phyloP scores from a whole-genome alignment of 179 eudicot genomes.

The Monotropa hypopitys region DNA sequence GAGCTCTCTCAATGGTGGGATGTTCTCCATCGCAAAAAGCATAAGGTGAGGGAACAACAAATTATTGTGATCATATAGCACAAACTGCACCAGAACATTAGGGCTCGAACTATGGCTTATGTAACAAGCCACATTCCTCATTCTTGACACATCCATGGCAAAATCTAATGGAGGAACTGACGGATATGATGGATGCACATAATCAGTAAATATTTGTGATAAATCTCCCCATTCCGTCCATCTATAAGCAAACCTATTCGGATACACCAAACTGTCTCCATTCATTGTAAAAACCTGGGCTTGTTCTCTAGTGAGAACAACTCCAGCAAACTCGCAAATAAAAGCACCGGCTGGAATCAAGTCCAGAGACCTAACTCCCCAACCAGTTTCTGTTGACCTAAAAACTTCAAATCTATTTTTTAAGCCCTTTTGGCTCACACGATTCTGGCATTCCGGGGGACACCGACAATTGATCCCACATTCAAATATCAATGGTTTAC shows the following conservation, averaged over 20 bases:
- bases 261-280: constrained; percentile 81
- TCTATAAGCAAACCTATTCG: constrained; percentile 55
- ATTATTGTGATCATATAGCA: constrained; percentile 69
- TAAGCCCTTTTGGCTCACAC: constrained; percentile 75
- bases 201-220: constrained; percentile 48
- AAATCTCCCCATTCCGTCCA: constrained; percentile 96
- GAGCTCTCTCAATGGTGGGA: constrained; percentile 91
- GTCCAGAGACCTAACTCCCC: constrained; percentile 90
- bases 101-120: constrained; percentile 78
- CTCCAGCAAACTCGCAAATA: constrained; percentile 80
- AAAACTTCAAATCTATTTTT: constrained; percentile 63
- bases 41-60: constrained; percentile 72
- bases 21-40: constrained; percentile 89
- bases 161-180: constrained; percentile 68
- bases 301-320: constrained; percentile 76
- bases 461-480: constrained; percentile 66
- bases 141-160: constrained; percentile 74
- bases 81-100: constrained; percentile 82
- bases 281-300: constrained; percentile 62
- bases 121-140: constrained; percentile 94
- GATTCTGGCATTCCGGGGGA: constrained; percentile 64
- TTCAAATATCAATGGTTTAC: constrained; percentile 77
- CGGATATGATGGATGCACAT: constrained; percentile 55
- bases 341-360: constrained; percentile 77
- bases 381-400: constrained; percentile 76